These are phyloP conservation scores for Mortierella sp. DNA, from an alignment of 371 early-diverging fungal species.

Conservation along the genomic window DNA sequence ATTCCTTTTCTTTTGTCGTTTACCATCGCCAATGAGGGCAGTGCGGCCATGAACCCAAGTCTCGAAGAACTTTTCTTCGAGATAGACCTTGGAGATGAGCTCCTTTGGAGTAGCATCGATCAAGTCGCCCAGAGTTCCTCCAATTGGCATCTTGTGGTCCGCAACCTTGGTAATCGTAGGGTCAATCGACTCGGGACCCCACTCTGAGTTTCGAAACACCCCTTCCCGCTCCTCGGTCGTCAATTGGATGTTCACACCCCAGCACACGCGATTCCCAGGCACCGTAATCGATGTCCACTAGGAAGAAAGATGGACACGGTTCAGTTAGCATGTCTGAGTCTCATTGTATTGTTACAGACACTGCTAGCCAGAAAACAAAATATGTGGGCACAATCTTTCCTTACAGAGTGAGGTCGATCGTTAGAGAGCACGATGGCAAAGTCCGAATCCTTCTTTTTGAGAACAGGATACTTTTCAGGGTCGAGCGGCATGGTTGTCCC, in stretches of 20 bases:
- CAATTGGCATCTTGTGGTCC: slow-evolving; percentile 18
- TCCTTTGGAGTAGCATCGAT: slow-evolving; percentile 33
- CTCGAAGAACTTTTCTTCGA: slow-evolving; percentile 41
- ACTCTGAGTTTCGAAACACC: slow-evolving; percentile 34
- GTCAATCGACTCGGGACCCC: slow-evolving; percentile 24
- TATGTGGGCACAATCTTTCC: no score
- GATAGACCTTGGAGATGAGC: slow-evolving; percentile 29
- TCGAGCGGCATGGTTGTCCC: slow-evolving; percentile 28
- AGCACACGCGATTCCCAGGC: slow-evolving; percentile 21
- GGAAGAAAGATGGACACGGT: no score
- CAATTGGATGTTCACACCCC: slow-evolving; percentile 22
- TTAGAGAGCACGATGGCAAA: slow-evolving; percentile 12
- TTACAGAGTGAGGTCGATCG: slow-evolving; percentile 14
- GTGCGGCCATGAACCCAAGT: slow-evolving; percentile 34
- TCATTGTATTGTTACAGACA: no score
- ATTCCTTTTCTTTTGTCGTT: not conserved
- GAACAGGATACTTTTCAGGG: slow-evolving; percentile 20
- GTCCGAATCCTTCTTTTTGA: slow-evolving; percentile 17
- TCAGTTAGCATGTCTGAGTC: no score
- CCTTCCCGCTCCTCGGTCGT: slow-evolving; percentile 3
- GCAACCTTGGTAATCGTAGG: slow-evolving; percentile 8
- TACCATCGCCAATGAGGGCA: slow-evolving; percentile 42
- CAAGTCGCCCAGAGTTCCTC: slow-evolving; percentile 25
- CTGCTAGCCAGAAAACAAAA: no score
- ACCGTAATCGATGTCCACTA: slow-evolving; percentile 25